These are phyloP conservation scores for Blumeriella jaapii DNA, from an alignment of 2,329 filamentous ascomycete genomes.

Conservation along the genomic window DNA sequence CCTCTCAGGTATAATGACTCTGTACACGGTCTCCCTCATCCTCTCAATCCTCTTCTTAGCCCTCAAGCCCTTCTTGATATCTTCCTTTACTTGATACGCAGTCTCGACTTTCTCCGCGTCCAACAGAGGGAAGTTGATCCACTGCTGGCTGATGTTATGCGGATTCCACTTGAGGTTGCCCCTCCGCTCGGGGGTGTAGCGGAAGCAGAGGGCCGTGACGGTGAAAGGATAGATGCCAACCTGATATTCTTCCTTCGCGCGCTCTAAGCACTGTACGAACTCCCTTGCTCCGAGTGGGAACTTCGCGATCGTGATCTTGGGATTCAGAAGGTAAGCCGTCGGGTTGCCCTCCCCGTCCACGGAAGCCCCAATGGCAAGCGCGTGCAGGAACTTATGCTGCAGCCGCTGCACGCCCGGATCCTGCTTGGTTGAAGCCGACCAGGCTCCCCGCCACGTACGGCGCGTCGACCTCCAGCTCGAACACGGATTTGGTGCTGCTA, in stretches of 20 bases:
- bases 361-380: too few relatives aligned
- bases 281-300: background rate
- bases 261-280: background rate
- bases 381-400: too few relatives aligned
- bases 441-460: too few relatives aligned
- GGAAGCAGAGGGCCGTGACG: background rate
- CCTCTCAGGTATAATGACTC: too few relatives aligned
- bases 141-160: background rate
- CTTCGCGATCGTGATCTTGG: background rate
- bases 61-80: background rate
- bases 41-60: too few relatives aligned
- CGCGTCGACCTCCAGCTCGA: background rate
- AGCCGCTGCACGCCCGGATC: too few relatives aligned
- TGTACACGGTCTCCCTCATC: too few relatives aligned
- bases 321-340: background rate
- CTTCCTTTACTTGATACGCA: background rate
- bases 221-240: background rate
- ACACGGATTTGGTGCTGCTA: background rate
- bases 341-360: too few relatives aligned
- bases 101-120: too few relatives aligned
- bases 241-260: background rate
- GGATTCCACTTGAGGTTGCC: background rate
- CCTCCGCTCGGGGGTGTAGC: background rate
- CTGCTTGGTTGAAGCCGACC: too few relatives aligned
- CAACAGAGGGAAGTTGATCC: background rate